Base-by-base conservation (phyloP, 2,329 filamentous ascomycete genomes). In the Zymoseptoria crescenta region DNA sequence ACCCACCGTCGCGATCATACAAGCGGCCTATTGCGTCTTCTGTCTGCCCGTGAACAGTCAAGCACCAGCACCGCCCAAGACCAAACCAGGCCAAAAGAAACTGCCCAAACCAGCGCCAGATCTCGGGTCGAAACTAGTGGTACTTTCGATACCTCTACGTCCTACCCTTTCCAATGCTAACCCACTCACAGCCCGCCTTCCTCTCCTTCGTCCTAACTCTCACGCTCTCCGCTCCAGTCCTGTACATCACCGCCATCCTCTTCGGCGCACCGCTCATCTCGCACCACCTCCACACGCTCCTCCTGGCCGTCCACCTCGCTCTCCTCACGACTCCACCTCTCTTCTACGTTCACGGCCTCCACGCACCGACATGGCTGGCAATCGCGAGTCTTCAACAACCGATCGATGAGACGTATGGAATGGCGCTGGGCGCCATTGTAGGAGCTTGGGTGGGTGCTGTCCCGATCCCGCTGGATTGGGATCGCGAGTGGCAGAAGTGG, bases 401-500 rank as follows among this genome's bases (percentile, higher is more conserved):
- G 0, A 77, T 94, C 21, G 94, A 97, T 74, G 88, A 92, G 71
- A 84, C 89, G 0, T 94, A 91, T 75, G 93, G 91, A 2, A 90
- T 85, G 1, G 80, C 90, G 8, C 74, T 92, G n/a, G 94, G 94
- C 4, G 86, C 85, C 0, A 77, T 87, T 27, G 68, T 93, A 1
- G 94, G 94, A 5, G 91, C 90, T 49, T 97, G 94, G 94, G 77
- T 96, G 49, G 94, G 94, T 3, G 94, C 94, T 7, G 85, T 97
- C 56, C 94, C 95, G 0, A 97, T 99, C 67, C 94, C 94, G 1
- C 78, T 99, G 65, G 94, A 99, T 73, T 97, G 93, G 93, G 94
- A 99, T 73, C 86, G 94, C n/a, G 91, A 96, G 67, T 99, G 94
- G 94, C 94, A 99, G 82, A 89, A 87, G 74, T 99, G 93, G 89